Evolutionary conservation across 2,329 filamentous ascomycete genomes (phyloP).

Genomic region (Dryadomyces sulphureus): DNA sequence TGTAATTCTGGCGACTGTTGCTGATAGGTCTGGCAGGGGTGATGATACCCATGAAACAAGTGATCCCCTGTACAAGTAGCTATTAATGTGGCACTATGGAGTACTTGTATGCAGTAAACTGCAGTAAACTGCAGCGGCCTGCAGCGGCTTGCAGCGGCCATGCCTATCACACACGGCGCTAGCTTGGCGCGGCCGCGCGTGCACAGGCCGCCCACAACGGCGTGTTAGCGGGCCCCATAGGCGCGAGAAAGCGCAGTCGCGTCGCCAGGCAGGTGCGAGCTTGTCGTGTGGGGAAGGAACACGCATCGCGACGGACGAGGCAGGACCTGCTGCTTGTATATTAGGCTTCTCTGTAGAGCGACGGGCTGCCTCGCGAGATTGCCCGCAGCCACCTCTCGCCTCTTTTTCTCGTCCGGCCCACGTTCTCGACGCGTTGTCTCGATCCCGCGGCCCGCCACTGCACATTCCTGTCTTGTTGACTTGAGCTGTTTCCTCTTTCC

Average conservation of each 20-base stretch:
- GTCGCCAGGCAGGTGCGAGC: no score
- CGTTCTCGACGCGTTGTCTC: background rate
- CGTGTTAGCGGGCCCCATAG: background rate
- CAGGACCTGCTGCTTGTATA: background rate
- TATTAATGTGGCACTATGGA: background rate
- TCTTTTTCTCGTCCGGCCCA: background rate
- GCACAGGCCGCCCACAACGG: background rate
- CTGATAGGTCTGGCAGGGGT: background rate
- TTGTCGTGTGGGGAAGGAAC: background rate
- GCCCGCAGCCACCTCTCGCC: background rate
- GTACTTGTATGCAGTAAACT: background rate
- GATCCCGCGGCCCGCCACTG: background rate
- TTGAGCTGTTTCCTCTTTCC: background rate
- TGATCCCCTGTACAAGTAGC: background rate
- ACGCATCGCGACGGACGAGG: conserved; percentile 2
- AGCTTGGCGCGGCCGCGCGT: no score
- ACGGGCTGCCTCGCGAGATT: no score
- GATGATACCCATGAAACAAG: conserved; percentile 4
- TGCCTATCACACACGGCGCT: no score
- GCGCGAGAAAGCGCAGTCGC: background rate
- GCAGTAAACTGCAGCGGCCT: background rate
- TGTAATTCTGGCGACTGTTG: background rate
- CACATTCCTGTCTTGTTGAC: background rate
- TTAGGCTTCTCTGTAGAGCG: no score
- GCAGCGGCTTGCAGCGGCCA: no score